A percentile compares a stretch with the other conserved stretches of the same genome.
These are phyloP conservation scores for Talaromyces albobiverticillius DNA, from an alignment of 2,329 filamentous ascomycete genomes.

Conservation along the genomic window DNA sequence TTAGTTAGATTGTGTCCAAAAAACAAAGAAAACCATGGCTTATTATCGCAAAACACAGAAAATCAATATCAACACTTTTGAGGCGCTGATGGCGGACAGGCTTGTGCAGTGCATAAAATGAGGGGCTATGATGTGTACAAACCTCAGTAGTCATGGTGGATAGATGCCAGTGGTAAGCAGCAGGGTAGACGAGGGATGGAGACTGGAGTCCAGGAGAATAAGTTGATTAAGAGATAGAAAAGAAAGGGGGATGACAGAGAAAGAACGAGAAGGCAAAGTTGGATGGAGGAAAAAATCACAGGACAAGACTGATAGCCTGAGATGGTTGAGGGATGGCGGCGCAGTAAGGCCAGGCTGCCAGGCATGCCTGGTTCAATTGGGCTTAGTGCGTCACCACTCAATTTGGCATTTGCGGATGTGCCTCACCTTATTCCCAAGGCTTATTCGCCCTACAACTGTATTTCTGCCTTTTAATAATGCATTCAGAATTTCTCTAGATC, in stretches of 20 bases:
- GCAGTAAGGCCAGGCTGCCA: neutral
- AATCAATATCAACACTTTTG: constrained; percentile 29
- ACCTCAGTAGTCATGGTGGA: constrained; percentile 63
- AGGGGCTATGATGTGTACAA: constrained; percentile 36
- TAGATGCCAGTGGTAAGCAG: constrained; percentile 16
- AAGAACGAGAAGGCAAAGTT: neutral
- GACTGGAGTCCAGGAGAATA: neutral
- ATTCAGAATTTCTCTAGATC: no score
- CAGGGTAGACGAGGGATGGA: neutral
- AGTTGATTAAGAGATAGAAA: neutral
- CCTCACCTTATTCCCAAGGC: no score
- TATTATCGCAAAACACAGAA: neutral
- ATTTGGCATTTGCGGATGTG: neutral
- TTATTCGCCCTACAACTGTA: no score
- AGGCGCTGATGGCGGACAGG: constrained; percentile 16
- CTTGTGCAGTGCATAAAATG: constrained; percentile 24
- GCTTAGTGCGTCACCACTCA: constrained; percentile 7
- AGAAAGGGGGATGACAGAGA: neutral
- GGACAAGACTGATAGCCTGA: constrained; percentile 3
- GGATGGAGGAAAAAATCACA: constrained; percentile 13
- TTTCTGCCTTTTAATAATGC: constrained; percentile 6
- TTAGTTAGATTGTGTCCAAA: constrained; percentile 31
- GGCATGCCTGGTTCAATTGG: neutral
- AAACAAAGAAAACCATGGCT: neutral
- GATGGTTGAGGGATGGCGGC: constrained; percentile 10